Evolutionary conservation across 2,329 filamentous ascomycete species (phyloP), one percentile per base, ranked within the genome.

Genomic region (Neopestalotiopsis sp.): DNA sequence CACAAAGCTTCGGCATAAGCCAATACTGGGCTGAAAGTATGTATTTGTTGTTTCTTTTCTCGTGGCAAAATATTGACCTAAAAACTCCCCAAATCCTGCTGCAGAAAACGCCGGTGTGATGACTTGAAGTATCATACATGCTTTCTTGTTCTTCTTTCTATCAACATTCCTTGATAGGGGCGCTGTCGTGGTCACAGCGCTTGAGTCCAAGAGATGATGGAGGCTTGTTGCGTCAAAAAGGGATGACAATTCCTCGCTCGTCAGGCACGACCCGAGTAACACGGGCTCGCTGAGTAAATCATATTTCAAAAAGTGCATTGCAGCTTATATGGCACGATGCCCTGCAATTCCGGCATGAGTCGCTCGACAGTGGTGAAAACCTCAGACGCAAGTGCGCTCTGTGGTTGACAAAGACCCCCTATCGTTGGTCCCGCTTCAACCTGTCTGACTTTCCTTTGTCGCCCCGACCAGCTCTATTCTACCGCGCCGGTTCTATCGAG

Each of bases 401-500:
- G 49, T 24, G 13, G 17, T n/a, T 2, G 17, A 32, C 30, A 13
- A 32, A 20, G 30, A 24, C 40, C 32, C 20, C 38, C 63, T 10
- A 63, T 10, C 63, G 49, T 17, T 24, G 40, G n/a, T 45, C 24
- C 32, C 40, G 58, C 58, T 42, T 40, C 28, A 17, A 5, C 34
- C 28, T 17, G 32, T 13, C 60, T 30, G n/a, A 6, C 34, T 40
- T 32, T 7, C 34, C 60, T 24, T 38, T 20, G 45, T 14, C 14
- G 28, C 10, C 14, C n/a, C 5, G 34, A n/a, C 17, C 34, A 40
- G 28, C 30, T 38, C n/a, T 42, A 4, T 30, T 49, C 30, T 66
- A 68, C 34, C 71, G 72, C 42, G 73, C 71, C 32, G 74, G 73
- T 32, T 74, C 76, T 12, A 74, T 76, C 65, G 74, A 71, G 45